Conservation (phyloP, 176 grass and related monocot genomes). For the Ensete glaucum region DNA sequence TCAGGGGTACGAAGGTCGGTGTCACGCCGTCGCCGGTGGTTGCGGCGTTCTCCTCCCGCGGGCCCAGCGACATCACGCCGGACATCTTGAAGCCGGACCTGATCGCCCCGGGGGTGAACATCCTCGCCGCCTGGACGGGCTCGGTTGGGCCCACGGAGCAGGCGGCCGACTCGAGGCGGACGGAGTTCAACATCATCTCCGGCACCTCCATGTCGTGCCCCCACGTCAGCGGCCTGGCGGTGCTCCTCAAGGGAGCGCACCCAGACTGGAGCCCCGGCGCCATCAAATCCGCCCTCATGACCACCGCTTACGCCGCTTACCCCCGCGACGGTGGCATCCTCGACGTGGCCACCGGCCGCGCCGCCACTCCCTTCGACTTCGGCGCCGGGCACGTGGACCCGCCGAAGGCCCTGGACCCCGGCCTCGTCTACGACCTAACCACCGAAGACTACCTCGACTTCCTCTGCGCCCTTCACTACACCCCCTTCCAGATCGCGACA, state of each 20-base stretch:
- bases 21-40: conserved; percentile 77
- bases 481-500: conserved; percentile 48
- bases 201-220: conserved; percentile 99
- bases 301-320: conserved; percentile 59
- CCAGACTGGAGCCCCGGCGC: conserved; percentile 80
- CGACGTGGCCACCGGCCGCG: conserved; percentile 54
- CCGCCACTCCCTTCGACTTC: conserved; percentile 64
- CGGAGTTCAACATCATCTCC: conserved; percentile 87
- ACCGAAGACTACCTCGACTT: conserved; percentile 73
- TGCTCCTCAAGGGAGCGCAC: conserved; percentile 54
- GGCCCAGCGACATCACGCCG: conserved; percentile 61
- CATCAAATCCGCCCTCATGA: conserved; percentile 81
- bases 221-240: conserved; percentile 84
- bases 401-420: conserved; percentile 58
- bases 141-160: conserved; percentile 60
- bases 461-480: conserved; percentile 84
- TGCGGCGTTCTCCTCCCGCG: conserved; percentile 84
- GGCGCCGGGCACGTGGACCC: conserved; percentile 93
- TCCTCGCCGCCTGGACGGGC: conserved; percentile 67
- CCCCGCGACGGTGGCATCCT: conserved; percentile 48
- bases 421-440: conserved; percentile 67
- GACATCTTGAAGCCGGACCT: conserved; percentile 79
- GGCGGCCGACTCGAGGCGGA: conserved; percentile 41
- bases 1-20: conserved; percentile 67
- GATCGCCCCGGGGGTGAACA: conserved; percentile 85